Percentiles rank a stretch among this genome's conserved stretches.
Evolutionary conservation across 2,329 filamentous ascomycete genomes (phyloP).

Genomic region (Xylariales sp.): DNA sequence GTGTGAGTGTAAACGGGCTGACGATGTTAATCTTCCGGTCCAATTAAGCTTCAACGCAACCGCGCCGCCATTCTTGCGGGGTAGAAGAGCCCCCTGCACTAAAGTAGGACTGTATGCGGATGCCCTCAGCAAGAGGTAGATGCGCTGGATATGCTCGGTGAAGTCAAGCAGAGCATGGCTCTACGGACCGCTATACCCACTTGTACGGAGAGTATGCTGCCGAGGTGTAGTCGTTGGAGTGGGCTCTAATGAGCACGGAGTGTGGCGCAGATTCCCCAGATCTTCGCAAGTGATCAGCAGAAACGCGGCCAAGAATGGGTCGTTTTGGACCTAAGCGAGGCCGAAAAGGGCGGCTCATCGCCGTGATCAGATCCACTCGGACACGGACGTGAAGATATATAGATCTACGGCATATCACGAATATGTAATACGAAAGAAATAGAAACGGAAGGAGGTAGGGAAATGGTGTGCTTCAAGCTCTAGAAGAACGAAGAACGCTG

Average conservation of each 20-base stretch:
- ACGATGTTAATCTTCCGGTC: constrained; percentile 30
- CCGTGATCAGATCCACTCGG: constrained; percentile 33
- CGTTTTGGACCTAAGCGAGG: constrained; percentile 28
- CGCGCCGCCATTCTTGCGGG: constrained; percentile 19
- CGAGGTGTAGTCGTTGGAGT: constrained; percentile 34
- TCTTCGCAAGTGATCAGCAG: constrained; percentile 30
- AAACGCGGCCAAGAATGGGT: constrained; percentile 29
- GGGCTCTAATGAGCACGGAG: constrained; percentile 22
- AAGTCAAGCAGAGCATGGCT: constrained; percentile 27
- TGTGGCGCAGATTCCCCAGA: constrained; percentile 29
- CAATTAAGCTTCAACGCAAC: constrained; percentile 29
- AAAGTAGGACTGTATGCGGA: constrained; percentile 27
- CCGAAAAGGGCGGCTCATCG: constrained; percentile 29
- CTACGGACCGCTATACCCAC: constrained; percentile 33
- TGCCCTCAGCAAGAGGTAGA: not conserved
- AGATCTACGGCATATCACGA: constrained; percentile 18
- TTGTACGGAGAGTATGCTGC: constrained; percentile 39
- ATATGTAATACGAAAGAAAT: constrained; percentile 23
- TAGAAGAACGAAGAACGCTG: not conserved
- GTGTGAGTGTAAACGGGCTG: constrained; percentile 9
- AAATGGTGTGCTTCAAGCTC: constrained; percentile 29
- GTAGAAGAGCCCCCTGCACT: constrained; percentile 13
- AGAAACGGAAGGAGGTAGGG: constrained; percentile 29
- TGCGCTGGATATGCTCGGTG: constrained; percentile 13
- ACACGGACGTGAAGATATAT: constrained; percentile 17